These are phyloP conservation scores for Echeveria elegans DNA, from an alignment of 164 flowering plant species.

Conservation along the genomic window DNA sequence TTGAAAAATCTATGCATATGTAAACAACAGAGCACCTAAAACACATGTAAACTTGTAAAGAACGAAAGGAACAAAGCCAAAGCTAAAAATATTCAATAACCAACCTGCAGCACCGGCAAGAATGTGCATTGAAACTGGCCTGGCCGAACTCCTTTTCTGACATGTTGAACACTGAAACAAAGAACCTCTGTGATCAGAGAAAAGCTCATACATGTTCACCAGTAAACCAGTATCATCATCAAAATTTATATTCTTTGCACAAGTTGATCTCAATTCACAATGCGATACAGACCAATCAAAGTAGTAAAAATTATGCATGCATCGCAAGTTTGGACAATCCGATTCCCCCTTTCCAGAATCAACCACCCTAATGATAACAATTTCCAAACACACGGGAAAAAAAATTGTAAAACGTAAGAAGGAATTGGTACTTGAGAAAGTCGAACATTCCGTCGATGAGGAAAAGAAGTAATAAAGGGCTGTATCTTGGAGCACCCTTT, in stretches of 20 bases:
- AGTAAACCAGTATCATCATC: background rate
- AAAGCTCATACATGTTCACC: background rate
- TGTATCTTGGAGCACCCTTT: constrained; percentile 28
- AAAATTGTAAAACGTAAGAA: background rate
- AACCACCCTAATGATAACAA: background rate
- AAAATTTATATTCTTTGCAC: no score
- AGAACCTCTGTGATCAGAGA: background rate
- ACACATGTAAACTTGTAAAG: background rate
- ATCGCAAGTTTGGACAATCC: no score
- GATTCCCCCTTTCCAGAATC: no score
- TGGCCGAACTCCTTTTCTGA: constrained; percentile 17
- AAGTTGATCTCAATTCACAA: no score
- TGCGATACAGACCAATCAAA: no score
- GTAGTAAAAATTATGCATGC: no score
- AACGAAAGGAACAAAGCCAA: background rate
- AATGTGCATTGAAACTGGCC: constrained; percentile 22
- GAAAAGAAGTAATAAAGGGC: constrained; percentile 29
- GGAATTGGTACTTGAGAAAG: constrained; percentile 26
- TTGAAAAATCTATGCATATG: constrained; percentile 50
- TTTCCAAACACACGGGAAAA: background rate
- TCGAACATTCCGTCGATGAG: constrained; percentile 20
- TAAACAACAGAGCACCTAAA: background rate
- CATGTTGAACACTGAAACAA: constrained; percentile 32
- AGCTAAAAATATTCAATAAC: constrained; percentile 10
- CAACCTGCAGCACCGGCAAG: constrained; percentile 57